Evolutionary conservation across 805 yeast species (phyloP).

Genomic region (Kluyveromyces starmeri): DNA sequence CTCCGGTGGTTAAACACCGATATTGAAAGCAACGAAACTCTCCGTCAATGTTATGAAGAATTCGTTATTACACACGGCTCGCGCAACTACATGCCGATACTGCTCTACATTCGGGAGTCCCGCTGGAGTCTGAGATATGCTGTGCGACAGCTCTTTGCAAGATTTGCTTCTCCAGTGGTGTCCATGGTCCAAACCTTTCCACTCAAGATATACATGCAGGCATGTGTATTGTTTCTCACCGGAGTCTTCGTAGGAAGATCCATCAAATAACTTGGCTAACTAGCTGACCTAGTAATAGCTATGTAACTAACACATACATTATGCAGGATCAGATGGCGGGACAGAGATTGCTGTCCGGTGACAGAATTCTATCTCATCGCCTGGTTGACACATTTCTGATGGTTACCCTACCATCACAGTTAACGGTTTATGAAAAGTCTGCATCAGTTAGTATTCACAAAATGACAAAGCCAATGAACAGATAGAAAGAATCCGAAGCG

Average conservation of each 20-base stretch:
- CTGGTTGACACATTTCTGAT: too few relatives aligned
- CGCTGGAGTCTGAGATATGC: neutral
- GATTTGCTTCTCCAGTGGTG: neutral
- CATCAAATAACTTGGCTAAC: too few relatives aligned
- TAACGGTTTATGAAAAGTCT: too few relatives aligned
- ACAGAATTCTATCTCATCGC: too few relatives aligned
- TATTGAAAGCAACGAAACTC: neutral
- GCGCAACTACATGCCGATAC: conserved; percentile 4
- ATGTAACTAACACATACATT: too few relatives aligned
- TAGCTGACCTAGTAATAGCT: too few relatives aligned
- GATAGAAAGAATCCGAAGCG: too few relatives aligned
- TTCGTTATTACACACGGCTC: conserved; percentile 1
- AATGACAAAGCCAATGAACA: too few relatives aligned
- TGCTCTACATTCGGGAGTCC: neutral
- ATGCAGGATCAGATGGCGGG: too few relatives aligned
- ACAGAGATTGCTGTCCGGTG: too few relatives aligned
- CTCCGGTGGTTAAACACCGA: neutral
- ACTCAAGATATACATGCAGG: conserved; percentile 1
- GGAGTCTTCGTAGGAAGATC: conserved; percentile 1
- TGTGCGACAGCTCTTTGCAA: neutral
- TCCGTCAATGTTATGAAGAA: neutral
- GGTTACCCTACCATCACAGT: too few relatives aligned
- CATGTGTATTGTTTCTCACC: conserved; percentile 1
- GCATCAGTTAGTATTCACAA: too few relatives aligned
- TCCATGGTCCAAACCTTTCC: neutral